These are phyloP conservation scores for Coffea eugenioides DNA, from an alignment of 257 asterid species.

Conservation along the genomic window DNA sequence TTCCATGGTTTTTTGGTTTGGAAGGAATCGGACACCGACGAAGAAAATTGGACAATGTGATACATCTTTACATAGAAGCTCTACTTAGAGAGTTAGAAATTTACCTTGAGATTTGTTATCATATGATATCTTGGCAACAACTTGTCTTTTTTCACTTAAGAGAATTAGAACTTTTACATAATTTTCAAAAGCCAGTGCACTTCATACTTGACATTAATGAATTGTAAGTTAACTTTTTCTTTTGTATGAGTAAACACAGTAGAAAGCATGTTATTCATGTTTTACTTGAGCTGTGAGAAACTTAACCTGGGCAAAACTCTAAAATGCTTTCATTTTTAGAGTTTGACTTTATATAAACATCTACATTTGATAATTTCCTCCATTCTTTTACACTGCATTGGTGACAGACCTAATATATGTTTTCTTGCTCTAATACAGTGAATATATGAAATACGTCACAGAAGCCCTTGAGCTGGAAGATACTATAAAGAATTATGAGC, in stretches of 20 bases:
- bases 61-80: not conserved
- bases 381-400: not conserved
- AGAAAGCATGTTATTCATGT: not conserved
- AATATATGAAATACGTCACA: conserved; percentile 58
- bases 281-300: not conserved
- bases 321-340: not conserved
- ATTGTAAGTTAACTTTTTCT: not conserved
- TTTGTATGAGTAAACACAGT: not conserved
- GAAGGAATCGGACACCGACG: not conserved
- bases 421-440: conserved; percentile 50
- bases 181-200: not conserved
- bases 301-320: not conserved
- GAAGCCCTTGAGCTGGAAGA: conserved; percentile 85
- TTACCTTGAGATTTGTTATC: not conserved
- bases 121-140: not conserved
- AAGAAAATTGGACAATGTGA: not conserved
- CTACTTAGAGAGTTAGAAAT: not conserved
- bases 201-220: not conserved
- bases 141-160: not conserved
- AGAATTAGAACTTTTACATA: no score
- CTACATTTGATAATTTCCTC: not conserved
- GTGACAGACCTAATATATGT: conserved; percentile 21
- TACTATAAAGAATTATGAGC: conserved; percentile 67
- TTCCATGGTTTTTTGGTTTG: not conserved
- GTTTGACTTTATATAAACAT: not conserved